Conservation (phyloP, 2,329 filamentous ascomycete genomes). For the Stagonosporopsis rhizophila region DNA sequence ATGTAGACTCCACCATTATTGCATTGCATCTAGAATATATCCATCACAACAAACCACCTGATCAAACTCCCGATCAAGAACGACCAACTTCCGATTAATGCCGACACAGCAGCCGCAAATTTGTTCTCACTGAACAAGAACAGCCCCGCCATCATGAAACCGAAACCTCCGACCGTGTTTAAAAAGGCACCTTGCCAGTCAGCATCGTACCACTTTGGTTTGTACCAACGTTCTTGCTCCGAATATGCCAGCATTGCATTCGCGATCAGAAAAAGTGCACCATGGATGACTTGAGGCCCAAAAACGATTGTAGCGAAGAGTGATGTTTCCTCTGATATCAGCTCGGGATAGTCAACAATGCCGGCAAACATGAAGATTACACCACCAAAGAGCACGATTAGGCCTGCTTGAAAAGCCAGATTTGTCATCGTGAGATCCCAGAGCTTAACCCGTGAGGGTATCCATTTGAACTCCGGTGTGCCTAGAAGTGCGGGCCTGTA, state of each 20-base stretch:
- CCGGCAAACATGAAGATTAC: conserved; percentile 42
- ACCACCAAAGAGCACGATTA: conserved; percentile 39
- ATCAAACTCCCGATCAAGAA: conserved; percentile 37
- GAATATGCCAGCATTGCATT: conserved; percentile 36
- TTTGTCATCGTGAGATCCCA: conserved; percentile 27
- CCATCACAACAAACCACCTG: conserved; percentile 37
- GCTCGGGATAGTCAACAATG: conserved; percentile 37
- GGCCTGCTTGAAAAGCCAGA: conserved; percentile 38
- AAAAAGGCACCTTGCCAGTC: conserved; percentile 39
- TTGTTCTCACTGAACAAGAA: conserved; percentile 27
- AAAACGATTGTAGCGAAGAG: conserved; percentile 31
- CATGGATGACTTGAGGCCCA: conserved; percentile 36
- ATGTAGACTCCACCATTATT: too few relatives aligned
- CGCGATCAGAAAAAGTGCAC: conserved; percentile 34
- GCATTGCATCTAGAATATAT: conserved; percentile 26
- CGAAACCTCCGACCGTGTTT: conserved; percentile 35
- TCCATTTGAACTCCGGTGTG: conserved; percentile 35
- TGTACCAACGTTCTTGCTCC: conserved; percentile 38
- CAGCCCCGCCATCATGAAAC: conserved; percentile 39
- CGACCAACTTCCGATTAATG: conserved; percentile 35
- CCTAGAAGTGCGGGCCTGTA: conserved; percentile 37
- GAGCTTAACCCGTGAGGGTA: conserved; percentile 27
- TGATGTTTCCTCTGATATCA: conserved; percentile 26
- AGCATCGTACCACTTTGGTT: conserved; percentile 29
- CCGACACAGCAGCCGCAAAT: conserved; percentile 24